phyloP scores from a whole-genome alignment of 2,329 filamentous ascomycete species.

The Juglanconis sp. region DNA sequence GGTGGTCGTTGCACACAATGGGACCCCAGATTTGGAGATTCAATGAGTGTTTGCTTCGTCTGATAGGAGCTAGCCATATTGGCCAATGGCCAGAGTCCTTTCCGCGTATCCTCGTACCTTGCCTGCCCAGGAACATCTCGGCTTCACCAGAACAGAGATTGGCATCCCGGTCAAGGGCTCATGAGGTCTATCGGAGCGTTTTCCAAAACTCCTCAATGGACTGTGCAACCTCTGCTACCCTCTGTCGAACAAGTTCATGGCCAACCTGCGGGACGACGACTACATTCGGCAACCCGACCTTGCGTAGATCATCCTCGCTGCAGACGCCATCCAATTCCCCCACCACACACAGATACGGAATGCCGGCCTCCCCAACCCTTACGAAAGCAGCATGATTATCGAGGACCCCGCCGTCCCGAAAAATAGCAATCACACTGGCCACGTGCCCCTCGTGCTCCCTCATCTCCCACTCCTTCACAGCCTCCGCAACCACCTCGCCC shows the following conservation, averaged over 20 bases:
- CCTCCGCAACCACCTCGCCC: slow-evolving; percentile 45
- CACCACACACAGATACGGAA: not conserved
- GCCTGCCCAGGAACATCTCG: too few relatives aligned
- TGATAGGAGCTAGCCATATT: too few relatives aligned
- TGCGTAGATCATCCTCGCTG: not conserved
- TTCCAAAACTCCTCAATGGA: slow-evolving; percentile 10
- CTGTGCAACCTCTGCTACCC: not conserved
- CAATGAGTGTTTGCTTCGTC: too few relatives aligned
- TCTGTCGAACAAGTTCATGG: slow-evolving; percentile 5
- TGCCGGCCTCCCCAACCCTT: slow-evolving; percentile 12
- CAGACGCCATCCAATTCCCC: slow-evolving; percentile 10
- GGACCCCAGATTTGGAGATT: too few relatives aligned
- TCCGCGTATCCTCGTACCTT: too few relatives aligned
- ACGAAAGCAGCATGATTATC: slow-evolving; percentile 28
- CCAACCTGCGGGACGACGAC: slow-evolving; percentile 2
- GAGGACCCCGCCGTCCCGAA: slow-evolving; percentile 42
- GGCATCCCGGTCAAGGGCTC: not conserved
- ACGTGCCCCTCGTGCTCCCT: slow-evolving; percentile 41
- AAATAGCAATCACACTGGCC: slow-evolving; percentile 42
- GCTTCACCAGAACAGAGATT: not conserved
- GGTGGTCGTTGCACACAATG: too few relatives aligned
- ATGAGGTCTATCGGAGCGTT: not conserved
- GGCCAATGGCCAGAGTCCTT: too few relatives aligned
- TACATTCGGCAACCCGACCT: slow-evolving; percentile 4
- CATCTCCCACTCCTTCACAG: slow-evolving; percentile 46